Percentiles rank a stretch among this genome's conserved stretches.
Conservation (phyloP, 208 protist species). For the Leptomonas seymouri region DNA sequence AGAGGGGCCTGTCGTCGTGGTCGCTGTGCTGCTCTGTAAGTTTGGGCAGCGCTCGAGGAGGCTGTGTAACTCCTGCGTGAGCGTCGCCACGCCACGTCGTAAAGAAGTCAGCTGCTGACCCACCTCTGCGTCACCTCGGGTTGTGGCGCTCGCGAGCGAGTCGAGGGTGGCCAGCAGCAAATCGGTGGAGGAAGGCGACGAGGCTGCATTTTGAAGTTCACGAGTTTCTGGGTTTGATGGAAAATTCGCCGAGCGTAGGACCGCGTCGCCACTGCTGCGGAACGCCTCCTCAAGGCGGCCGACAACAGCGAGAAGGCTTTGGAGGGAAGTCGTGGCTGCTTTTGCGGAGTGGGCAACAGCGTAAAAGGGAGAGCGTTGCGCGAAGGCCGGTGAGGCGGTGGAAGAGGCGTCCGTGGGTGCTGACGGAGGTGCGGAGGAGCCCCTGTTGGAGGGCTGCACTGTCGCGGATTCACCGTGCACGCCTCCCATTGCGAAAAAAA, state of each 20-base stretch:
- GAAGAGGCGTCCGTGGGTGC: background rate
- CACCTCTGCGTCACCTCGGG: slow-evolving; percentile 33
- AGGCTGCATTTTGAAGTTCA: background rate
- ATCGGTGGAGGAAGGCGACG: background rate
- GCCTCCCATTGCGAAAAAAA: slow-evolving; percentile 1
- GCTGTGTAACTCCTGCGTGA: slow-evolving; percentile 24
- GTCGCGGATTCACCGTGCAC: background rate
- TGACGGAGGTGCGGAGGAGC: background rate
- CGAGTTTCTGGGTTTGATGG: background rate
- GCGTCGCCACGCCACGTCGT: slow-evolving; percentile 33
- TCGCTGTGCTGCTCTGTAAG: slow-evolving; percentile 2
- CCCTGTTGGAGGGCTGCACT: background rate
- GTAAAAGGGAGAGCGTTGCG: background rate
- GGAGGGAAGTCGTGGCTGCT: background rate
- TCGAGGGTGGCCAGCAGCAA: slow-evolving; percentile 27
- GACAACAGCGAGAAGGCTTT: background rate
- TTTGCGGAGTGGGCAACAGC: background rate
- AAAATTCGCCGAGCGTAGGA: background rate
- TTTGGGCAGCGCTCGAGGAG: slow-evolving; percentile 25
- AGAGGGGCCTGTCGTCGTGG: background rate
- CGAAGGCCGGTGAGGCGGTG: slow-evolving; percentile 4
- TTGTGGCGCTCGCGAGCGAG: slow-evolving; percentile 17
- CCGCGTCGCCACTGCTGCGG: slow-evolving; percentile 4
- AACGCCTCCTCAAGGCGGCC: background rate
- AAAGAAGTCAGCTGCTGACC: slow-evolving; percentile 25